Base-by-base conservation (phyloP, 1,139 yeast genomes). In the Citeromyces siamensis region DNA sequence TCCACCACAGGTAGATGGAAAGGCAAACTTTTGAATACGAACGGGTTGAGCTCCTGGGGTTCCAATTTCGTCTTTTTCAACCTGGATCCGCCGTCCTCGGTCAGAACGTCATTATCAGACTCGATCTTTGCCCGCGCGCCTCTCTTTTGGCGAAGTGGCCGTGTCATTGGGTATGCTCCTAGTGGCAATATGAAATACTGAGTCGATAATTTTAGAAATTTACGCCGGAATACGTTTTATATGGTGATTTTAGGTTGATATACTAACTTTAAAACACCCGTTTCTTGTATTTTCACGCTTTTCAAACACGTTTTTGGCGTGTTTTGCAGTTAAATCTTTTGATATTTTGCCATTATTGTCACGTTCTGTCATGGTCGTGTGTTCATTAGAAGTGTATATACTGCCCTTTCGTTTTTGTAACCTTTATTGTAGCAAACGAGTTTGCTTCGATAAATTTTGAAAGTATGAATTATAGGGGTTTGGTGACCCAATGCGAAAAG, bases 301-400 rank as follows among this genome's bases (percentile, higher is more conserved):
- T 26, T 26, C 31, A 12, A 26, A 5, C 17, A 9, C 12, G 31
- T 6, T 26, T 26, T 26, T 26, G 31, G 17, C 5, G 16, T 26
- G 12, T 26, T 13, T 26, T 17, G 12, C 31, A 26, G 16, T 13
- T 26, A 14, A 8, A 17, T 9, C 31, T 26, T 26, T 26, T 26
- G 31, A 17, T 26, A 12, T 26, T 26, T 17, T 26, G 31, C 17
- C 31, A 17, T 26, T 26, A 26, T 26, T 26, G 31, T 13, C 31
- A 26, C 31, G 31, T 4, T 17, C 31, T 26, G 31, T 26, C 17
- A 12, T 13, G 31, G 31, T 26, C 5, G 31, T 26, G 31, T 9
- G 17, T 3, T 26, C 9, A 26, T n/a, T n/a, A n/a, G n/a, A n/a
- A n/a, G n/a, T n/a, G n/a, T n/a, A n/a, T n/a, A n/a, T n/a, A n/a